These are phyloP conservation scores for Aspergillus pseudoglaucus DNA, from an alignment of 2,329 filamentous ascomycete species.

Conservation along the genomic window DNA sequence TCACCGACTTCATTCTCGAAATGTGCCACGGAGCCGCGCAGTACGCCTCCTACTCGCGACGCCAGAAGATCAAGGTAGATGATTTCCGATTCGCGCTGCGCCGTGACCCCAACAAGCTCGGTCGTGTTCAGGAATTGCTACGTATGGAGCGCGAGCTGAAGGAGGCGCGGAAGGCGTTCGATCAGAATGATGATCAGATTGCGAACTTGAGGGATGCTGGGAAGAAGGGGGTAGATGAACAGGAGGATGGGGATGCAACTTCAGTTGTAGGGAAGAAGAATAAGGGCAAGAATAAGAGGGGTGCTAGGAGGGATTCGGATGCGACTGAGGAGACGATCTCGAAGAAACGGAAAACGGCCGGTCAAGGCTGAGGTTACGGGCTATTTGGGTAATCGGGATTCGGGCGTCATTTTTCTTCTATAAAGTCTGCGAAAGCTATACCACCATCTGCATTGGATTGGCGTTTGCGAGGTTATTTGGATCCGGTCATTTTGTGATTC, in stretches of 20 bases:
- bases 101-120: conserved; percentile 75
- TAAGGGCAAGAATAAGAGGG: conserved; percentile 32
- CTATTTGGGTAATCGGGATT: not conserved
- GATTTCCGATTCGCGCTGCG: conserved; percentile 94
- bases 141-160: conserved; percentile 85
- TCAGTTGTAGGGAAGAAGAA: conserved; percentile 24
- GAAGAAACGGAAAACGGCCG: conserved; percentile 28
- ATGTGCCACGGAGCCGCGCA: conserved; percentile 84
- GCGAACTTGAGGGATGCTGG: conserved; percentile 30
- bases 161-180: conserved; percentile 61
- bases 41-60: conserved; percentile 75
- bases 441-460: conserved; percentile 8
- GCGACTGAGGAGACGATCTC: conserved; percentile 28
- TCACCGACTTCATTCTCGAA: conserved; percentile 94
- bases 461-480: conserved; percentile 4
- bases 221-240: conserved; percentile 28
- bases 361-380: not conserved
- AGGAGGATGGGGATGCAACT: conserved; percentile 14
- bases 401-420: conserved; percentile 9
- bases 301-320: conserved; percentile 26
- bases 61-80: conserved; percentile 96
- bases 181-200: conserved; percentile 40
- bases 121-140: conserved; percentile 81
- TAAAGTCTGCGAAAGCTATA: conserved; percentile 1
- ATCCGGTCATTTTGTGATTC: not conserved